phyloP scores from a whole-genome alignment of 768 basidiomycete species.

The Mrakia frigida region DNA sequence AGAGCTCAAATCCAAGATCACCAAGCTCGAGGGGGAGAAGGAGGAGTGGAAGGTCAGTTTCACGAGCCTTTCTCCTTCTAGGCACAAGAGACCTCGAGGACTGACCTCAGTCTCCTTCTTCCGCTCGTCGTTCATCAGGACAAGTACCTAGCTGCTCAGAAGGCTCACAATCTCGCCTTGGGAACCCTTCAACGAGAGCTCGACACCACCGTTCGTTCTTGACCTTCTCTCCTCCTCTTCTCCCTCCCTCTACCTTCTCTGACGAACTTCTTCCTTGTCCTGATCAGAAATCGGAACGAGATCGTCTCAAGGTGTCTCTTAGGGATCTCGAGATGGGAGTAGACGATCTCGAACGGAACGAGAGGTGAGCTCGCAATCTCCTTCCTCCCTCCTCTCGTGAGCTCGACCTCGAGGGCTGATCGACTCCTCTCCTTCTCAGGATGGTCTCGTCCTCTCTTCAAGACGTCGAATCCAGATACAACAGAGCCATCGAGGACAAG shows the following conservation, averaged over 20 bases:
- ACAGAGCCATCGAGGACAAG: conserved; percentile 88
- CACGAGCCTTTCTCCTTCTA: conserved; percentile 38
- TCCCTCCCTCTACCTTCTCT: background rate
- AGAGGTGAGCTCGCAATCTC: conserved; percentile 51
- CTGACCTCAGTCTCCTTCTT: background rate
- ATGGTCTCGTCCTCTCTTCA: conserved; percentile 42
- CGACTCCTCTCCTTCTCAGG: background rate
- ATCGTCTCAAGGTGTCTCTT: conserved; percentile 42
- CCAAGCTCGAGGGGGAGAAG: conserved; percentile 37
- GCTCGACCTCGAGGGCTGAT: background rate
- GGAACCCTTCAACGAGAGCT: conserved; percentile 87
- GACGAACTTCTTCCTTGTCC: background rate
- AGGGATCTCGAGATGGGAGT: conserved; percentile 45
- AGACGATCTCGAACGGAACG: conserved; percentile 92
- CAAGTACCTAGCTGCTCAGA: conserved; percentile 44
- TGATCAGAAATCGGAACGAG: conserved; percentile 56
- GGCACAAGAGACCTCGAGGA: background rate
- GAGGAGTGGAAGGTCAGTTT: conserved; percentile 73
- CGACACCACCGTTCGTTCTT: conserved; percentile 68
- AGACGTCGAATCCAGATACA: conserved; percentile 75
- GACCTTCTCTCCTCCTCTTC: background rate
- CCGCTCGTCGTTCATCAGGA: conserved; percentile 32
- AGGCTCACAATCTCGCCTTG: conserved; percentile 74
- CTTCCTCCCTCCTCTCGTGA: background rate
- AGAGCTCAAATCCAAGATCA: conserved; percentile 39